Percentiles rank a stretch among this genome's conserved stretches.
Conservation (phyloP, 2,329 filamentous ascomycete species). For the Orbilia javanica region DNA sequence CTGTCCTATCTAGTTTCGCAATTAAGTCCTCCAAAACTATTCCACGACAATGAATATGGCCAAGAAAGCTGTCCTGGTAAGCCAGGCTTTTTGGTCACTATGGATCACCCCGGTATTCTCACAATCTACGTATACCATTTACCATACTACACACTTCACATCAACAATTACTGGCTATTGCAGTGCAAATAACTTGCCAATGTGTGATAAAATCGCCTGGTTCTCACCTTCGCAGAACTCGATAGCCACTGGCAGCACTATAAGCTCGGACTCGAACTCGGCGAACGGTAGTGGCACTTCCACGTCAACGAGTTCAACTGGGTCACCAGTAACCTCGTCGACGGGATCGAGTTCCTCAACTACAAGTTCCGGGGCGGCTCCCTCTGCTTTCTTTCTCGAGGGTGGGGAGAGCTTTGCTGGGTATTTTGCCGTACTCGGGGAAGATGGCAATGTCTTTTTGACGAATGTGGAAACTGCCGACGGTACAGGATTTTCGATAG, state of each 20-base stretch:
- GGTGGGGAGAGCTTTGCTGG: background rate
- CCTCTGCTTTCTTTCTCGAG: background rate
- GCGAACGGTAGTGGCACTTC: background rate
- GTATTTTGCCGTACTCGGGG: slow-evolving; percentile 4
- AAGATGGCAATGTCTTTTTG: background rate
- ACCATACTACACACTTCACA: background rate
- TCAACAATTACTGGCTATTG: slow-evolving; percentile 4
- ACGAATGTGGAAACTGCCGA: background rate
- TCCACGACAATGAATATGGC: background rate
- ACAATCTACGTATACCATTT: background rate
- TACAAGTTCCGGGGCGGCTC: background rate
- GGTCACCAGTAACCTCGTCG: background rate
- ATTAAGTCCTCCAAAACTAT: background rate
- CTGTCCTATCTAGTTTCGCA: too few species aligned
- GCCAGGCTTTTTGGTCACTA: background rate
- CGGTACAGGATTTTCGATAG: background rate
- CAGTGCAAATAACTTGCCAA: background rate
- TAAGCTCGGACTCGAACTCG: background rate
- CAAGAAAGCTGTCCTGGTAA: background rate
- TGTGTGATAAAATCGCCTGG: slow-evolving; percentile 1
- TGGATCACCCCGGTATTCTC: background rate
- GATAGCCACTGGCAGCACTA: background rate
- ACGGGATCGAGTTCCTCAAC: background rate
- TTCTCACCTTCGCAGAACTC: background rate
- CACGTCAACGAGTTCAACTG: background rate